Conservation (phyloP, 495 filamentous ascomycete species). For the Penicillium maclennaniae region DNA sequence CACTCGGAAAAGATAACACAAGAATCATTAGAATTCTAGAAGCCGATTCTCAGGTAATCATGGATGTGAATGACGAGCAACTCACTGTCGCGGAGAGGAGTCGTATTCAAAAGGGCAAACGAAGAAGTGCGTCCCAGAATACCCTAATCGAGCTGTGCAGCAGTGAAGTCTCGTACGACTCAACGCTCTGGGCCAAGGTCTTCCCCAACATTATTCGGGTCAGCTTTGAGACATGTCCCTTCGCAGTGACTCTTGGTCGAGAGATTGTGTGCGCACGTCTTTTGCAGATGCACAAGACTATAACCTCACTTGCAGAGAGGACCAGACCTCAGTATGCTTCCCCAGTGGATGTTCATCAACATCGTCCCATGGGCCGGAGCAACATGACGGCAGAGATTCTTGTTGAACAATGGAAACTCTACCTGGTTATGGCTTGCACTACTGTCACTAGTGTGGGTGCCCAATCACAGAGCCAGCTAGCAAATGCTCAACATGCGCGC, state of each 20-base stretch:
- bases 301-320: conserved; percentile 72
- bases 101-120: conserved; percentile 84
- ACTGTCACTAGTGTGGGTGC: conserved; percentile 83
- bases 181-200: conserved; percentile 93
- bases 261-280: conserved; percentile 90
- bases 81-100: conserved; percentile 90
- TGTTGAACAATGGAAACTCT: conserved; percentile 98
- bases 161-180: conserved; percentile 92
- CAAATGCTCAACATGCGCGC: conserved; percentile 72
- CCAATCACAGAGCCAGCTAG: conserved; percentile 53
- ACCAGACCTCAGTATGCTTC: conserved; percentile 58
- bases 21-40: conserved; percentile 90
- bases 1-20: conserved; percentile 72
- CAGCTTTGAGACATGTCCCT: conserved; percentile 84
- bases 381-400: conserved; percentile 81
- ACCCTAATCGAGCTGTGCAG: conserved; percentile 91
- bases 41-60: conserved; percentile 78
- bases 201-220: conserved; percentile 94
- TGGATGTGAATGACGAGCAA: conserved; percentile 90
- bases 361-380: conserved; percentile 48
- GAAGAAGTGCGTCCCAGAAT: conserved; percentile 76
- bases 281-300: conserved; percentile 83
- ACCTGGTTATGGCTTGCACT: conserved; percentile 93
- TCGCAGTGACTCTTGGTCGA: conserved; percentile 81
- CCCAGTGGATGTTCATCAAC: conserved; percentile 48